Evolutionary conservation across 2,329 filamentous ascomycete species (phyloP).

Genomic region (Atkinsonella hypoxylon): DNA sequence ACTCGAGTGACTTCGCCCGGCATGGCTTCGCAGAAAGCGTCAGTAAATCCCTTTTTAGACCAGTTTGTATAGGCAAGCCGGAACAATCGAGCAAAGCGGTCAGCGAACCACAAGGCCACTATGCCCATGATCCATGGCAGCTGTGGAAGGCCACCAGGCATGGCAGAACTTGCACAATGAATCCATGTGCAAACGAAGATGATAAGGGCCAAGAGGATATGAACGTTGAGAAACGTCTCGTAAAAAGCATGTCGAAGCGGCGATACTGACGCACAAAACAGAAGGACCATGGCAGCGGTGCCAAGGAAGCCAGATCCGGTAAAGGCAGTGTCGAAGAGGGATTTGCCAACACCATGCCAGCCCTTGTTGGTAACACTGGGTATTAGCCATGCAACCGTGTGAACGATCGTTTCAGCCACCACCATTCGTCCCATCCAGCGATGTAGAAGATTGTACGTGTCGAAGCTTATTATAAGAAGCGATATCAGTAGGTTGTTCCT

Average conservation of each 20-base stretch:
- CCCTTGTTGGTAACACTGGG: conserved; percentile 57
- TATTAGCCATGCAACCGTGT: conserved; percentile 62
- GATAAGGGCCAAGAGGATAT: conserved; percentile 63
- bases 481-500: conserved; percentile 88
- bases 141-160: conserved; percentile 51
- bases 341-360: conserved; percentile 42
- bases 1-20: conserved; percentile 59
- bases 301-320: conserved; percentile 53
- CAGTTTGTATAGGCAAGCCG: conserved; percentile 57
- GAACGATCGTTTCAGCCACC: conserved; percentile 53
- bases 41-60: conserved; percentile 45
- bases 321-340: conserved; percentile 47
- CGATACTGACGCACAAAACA: conserved; percentile 61
- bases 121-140: conserved; percentile 63
- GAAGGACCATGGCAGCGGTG: conserved; percentile 46
- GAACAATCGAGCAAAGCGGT: conserved; percentile 52
- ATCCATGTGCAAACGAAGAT: conserved; percentile 63
- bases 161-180: conserved; percentile 57
- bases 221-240: conserved; percentile 84
- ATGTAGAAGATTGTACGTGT: conserved; percentile 73
- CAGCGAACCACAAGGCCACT: conserved; percentile 64
- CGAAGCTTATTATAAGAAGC: conserved; percentile 78
- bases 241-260: conserved; percentile 90
- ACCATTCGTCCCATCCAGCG: conserved; percentile 70
- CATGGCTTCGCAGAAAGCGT: conserved; percentile 54